Percentiles rank a stretch among this genome's conserved stretches.
These are phyloP conservation scores for Pelargonium fulgidum DNA, from an alignment of 441 rosid genomes.

Conservation along the genomic window DNA sequence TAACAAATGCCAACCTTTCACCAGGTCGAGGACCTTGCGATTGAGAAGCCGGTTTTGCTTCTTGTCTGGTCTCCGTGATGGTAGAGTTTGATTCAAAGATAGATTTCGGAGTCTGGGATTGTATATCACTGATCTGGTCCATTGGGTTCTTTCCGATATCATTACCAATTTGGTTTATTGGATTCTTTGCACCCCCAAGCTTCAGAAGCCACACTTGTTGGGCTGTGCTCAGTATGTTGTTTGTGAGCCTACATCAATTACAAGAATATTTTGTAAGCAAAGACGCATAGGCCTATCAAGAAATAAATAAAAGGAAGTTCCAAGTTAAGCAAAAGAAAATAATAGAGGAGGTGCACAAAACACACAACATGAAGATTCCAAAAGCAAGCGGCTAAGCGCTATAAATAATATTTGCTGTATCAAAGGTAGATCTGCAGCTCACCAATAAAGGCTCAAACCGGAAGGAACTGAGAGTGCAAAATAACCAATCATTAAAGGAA, in stretches of 20 bases:
- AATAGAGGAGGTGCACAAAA: too few relatives aligned
- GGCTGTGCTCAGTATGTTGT: slow-evolving; percentile 75
- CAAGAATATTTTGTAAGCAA: neutral
- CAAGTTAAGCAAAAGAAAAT: too few relatives aligned
- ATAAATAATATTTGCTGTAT: slow-evolving; percentile 3
- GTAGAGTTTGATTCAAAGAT: slow-evolving; percentile 31
- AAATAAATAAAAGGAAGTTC: too few relatives aligned
- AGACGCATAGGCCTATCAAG: neutral
- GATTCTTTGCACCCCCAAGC: slow-evolving; percentile 69
- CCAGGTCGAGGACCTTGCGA: slow-evolving; percentile 61
- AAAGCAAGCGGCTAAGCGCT: too few relatives aligned
- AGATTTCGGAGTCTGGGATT: slow-evolving; percentile 32
- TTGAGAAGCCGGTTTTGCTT: too few relatives aligned
- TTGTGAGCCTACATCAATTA: slow-evolving; percentile 59
- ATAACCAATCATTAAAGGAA: slow-evolving; percentile 86
- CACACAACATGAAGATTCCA: too few relatives aligned
- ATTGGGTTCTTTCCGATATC: slow-evolving; percentile 20
- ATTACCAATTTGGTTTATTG: slow-evolving; percentile 32
- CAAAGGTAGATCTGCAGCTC: slow-evolving; percentile 27
- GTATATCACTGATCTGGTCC: slow-evolving; percentile 40
- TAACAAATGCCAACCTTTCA: slow-evolving; percentile 45
- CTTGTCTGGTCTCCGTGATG: slow-evolving; percentile 24
- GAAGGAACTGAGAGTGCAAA: slow-evolving; percentile 97
- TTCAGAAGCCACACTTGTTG: slow-evolving; percentile 97
- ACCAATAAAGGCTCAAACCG: slow-evolving; percentile 97